Conservation (phyloP, 1,284 basidiomycete species). For the Peniophora sp. region DNA sequence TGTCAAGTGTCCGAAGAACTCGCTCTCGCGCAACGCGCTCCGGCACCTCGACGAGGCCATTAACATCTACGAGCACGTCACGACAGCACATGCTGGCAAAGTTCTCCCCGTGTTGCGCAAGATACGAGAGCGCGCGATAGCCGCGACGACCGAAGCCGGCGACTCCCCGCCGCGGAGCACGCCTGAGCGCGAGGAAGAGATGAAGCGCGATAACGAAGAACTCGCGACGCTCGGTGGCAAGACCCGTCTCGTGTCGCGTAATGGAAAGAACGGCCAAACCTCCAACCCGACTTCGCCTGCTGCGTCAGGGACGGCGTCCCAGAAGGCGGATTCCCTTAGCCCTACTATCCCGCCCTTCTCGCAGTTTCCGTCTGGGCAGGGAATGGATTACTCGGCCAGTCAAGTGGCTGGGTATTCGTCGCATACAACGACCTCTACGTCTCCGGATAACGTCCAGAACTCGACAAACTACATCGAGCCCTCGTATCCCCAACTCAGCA, state of each 20-base stretch:
- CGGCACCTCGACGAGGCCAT: slow-evolving; percentile 55
- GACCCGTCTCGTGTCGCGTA: slow-evolving; percentile 50
- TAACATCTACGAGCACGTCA: slow-evolving; percentile 46
- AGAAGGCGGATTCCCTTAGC: slow-evolving; percentile 1
- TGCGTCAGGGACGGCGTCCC: slow-evolving; percentile 27
- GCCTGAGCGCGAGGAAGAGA: slow-evolving; percentile 18
- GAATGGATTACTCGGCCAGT: too few relatives aligned
- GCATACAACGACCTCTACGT: too few relatives aligned
- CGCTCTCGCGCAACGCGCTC: slow-evolving; percentile 52
- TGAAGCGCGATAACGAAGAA: slow-evolving; percentile 53
- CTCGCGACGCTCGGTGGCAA: slow-evolving; percentile 51
- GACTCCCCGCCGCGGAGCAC: slow-evolving; percentile 13
- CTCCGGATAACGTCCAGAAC: too few relatives aligned
- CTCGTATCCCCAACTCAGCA: too few relatives aligned
- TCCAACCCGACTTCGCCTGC: slow-evolving; percentile 32
- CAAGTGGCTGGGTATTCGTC: too few relatives aligned
- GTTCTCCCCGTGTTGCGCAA: slow-evolving; percentile 54
- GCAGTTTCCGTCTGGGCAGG: too few relatives aligned
- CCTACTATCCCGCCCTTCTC: not conserved
- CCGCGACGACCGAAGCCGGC: slow-evolving; percentile 15
- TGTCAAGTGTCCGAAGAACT: slow-evolving; percentile 49
- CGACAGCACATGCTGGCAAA: slow-evolving; percentile 44
- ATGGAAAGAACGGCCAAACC: slow-evolving; percentile 14
- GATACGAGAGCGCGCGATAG: slow-evolving; percentile 39
- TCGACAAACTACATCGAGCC: too few relatives aligned